These are phyloP conservation scores for Globisporangium alternatum DNA, from an alignment of 352 stramenopile species.

Conservation along the genomic window DNA sequence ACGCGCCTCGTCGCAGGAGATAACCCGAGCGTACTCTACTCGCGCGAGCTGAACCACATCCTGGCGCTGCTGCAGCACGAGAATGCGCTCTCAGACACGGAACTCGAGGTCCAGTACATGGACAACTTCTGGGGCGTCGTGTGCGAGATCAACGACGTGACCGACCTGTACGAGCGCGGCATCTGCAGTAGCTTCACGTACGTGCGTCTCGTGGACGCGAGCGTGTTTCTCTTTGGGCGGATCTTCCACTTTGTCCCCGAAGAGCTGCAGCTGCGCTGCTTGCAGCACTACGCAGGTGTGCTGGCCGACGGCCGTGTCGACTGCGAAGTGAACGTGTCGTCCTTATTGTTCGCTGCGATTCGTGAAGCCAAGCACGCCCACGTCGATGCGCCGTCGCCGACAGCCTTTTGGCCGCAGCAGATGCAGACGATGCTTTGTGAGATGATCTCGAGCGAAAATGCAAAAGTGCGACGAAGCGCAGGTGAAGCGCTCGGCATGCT, in stretches of 20 bases:
- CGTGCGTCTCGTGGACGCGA: constrained; percentile 73
- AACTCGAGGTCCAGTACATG: constrained; percentile 82
- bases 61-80: constrained; percentile 64
- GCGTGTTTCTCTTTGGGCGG: constrained; percentile 70
- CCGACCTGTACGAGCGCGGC: constrained; percentile 30
- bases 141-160: constrained; percentile 27
- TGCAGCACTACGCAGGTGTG: constrained; percentile 73
- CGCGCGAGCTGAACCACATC: constrained; percentile 75
- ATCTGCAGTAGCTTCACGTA: constrained; percentile 78
- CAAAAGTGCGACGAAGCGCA: constrained; percentile 62
- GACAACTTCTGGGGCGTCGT: constrained; percentile 66
- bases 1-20: constrained; percentile 61
- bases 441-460: constrained; percentile 69
- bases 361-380: constrained; percentile 41
- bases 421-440: constrained; percentile 82
- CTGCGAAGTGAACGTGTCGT: constrained; percentile 79
- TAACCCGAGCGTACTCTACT: constrained; percentile 60
- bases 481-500: constrained; percentile 69
- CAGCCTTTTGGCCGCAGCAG: constrained; percentile 54
- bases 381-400: constrained; percentile 21
- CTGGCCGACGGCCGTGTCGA: constrained; percentile 58
- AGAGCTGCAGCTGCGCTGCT: constrained; percentile 77
- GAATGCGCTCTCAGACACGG: constrained; percentile 76
- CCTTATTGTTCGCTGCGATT: constrained; percentile 67
- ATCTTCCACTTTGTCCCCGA: constrained; percentile 80